Conservation (phyloP, 2,329 filamentous ascomycete species). For the Hypoxylon sp. region DNA sequence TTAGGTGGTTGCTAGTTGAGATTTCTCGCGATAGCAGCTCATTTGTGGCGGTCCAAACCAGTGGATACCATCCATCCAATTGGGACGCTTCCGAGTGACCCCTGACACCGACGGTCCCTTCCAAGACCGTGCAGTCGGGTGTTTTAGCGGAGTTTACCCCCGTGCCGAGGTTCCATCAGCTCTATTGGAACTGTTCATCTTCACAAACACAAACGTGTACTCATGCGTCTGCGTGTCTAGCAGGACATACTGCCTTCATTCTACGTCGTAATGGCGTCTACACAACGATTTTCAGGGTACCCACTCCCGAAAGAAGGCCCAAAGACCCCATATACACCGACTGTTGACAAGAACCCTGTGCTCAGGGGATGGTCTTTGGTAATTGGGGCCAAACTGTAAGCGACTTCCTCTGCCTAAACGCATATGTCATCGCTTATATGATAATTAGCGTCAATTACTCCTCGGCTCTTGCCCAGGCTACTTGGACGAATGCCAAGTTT, state of each 20-base stretch:
- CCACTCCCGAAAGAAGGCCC: conserved; percentile 52
- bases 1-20: no score
- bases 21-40: background rate
- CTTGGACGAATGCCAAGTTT: conserved; percentile 79
- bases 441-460: conserved; percentile 69
- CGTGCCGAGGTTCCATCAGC: conserved; percentile 26
- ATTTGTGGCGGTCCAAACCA: conserved; percentile 7
- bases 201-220: conserved; percentile 16
- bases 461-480: conserved; percentile 71
- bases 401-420: background rate
- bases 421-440: conserved; percentile 27
- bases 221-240: conserved; percentile 3
- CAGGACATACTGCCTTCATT: conserved; percentile 1
- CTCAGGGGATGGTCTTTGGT: conserved; percentile 76
- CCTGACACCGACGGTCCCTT: background rate
- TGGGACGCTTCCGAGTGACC: background rate
- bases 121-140: background rate
- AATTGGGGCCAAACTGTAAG: conserved; percentile 72
- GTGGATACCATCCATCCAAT: conserved; percentile 5
- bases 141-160: conserved; percentile 23
- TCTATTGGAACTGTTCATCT: background rate
- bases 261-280: conserved; percentile 39
- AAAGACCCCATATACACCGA: conserved; percentile 60
- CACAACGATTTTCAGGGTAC: conserved; percentile 52
- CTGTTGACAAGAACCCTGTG: conserved; percentile 76